These are phyloP conservation scores for Piper longum DNA, from an alignment of 164 flowering plant genomes.

Conservation along the genomic window DNA sequence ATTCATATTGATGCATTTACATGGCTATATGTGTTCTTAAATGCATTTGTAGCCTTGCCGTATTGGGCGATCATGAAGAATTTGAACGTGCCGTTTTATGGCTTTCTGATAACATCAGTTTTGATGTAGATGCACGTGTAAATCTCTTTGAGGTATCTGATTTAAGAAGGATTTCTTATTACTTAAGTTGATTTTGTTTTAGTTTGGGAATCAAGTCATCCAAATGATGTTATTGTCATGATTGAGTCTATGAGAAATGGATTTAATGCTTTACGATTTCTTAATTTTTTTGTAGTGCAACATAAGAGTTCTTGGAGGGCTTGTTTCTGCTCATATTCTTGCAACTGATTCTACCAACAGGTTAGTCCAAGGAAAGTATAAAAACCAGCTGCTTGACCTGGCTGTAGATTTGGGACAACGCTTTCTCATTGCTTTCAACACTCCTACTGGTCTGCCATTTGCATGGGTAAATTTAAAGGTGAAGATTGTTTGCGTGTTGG, in stretches of 20 bases:
- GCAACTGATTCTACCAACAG: constrained; percentile 85
- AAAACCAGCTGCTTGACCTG: constrained; percentile 60
- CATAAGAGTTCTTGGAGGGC: constrained; percentile 99
- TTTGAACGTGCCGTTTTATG: constrained; percentile 81
- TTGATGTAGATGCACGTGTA: constrained; percentile 87
- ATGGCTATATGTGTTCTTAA: neutral
- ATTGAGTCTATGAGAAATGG: neutral
- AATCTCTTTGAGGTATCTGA: constrained; percentile 85
- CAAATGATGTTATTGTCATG: neutral
- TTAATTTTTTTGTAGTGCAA: constrained; percentile 67
- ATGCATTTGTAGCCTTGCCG: constrained; percentile 47
- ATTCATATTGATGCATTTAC: neutral
- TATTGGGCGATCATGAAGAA: constrained; percentile 82
- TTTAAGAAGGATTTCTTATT: neutral
- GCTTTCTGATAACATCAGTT: constrained; percentile 78
- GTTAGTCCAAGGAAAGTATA: constrained; percentile 54
- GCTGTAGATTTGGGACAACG: constrained; percentile 87
- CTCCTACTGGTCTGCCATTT: constrained; percentile 95
- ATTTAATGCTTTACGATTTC: constrained; percentile 13
- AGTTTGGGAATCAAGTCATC: neutral
- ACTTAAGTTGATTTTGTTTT: neutral
- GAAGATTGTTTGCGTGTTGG: neutral
- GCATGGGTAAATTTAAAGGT: constrained; percentile 98
- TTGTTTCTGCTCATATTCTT: constrained; percentile 98
- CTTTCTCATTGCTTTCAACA: constrained; percentile 72